Conservation (phyloP, 1,139 yeast genomes). For the Hemisphaericaspora xylofermentans region DNA sequence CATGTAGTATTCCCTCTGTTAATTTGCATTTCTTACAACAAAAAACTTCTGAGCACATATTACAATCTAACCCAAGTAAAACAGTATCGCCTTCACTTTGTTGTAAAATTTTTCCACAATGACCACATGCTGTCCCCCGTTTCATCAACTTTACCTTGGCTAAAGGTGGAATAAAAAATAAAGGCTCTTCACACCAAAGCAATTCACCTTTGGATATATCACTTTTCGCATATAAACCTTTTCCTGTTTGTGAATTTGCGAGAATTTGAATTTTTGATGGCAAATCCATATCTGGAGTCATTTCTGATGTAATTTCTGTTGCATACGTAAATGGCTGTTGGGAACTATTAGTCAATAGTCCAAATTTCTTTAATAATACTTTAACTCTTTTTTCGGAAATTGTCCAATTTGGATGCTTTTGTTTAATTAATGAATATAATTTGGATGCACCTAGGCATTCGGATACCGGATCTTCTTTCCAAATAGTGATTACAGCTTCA, state of each 20-base stretch:
- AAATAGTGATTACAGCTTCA: constrained; percentile 57
- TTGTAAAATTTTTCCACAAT: constrained; percentile 68
- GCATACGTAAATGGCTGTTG: constrained; percentile 47
- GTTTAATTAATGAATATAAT: constrained; percentile 51
- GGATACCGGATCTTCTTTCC: constrained; percentile 68
- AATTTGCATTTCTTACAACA: constrained; percentile 66
- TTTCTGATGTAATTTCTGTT: constrained; percentile 52
- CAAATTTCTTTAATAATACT: constrained; percentile 53
- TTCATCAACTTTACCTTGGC: constrained; percentile 64
- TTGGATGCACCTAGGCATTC: constrained; percentile 58
- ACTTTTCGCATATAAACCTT: constrained; percentile 48
- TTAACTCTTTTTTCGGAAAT: constrained; percentile 60
- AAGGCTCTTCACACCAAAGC: constrained; percentile 62
- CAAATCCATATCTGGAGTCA: constrained; percentile 48
- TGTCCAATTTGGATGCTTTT: constrained; percentile 59
- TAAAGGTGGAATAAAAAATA: constrained; percentile 69
- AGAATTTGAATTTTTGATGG: constrained; percentile 48
- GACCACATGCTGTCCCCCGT: constrained; percentile 72
- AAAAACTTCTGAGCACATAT: constrained; percentile 69
- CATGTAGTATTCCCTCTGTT: constrained; percentile 52
- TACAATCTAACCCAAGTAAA: constrained; percentile 63
- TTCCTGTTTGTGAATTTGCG: constrained; percentile 47
- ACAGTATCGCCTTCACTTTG: constrained; percentile 27
- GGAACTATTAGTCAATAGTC: constrained; percentile 38
- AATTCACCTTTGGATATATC: constrained; percentile 49